Evolutionary conservation across 2,329 filamentous ascomycete species (phyloP).

Genomic region (Sphaerulina populicola): DNA sequence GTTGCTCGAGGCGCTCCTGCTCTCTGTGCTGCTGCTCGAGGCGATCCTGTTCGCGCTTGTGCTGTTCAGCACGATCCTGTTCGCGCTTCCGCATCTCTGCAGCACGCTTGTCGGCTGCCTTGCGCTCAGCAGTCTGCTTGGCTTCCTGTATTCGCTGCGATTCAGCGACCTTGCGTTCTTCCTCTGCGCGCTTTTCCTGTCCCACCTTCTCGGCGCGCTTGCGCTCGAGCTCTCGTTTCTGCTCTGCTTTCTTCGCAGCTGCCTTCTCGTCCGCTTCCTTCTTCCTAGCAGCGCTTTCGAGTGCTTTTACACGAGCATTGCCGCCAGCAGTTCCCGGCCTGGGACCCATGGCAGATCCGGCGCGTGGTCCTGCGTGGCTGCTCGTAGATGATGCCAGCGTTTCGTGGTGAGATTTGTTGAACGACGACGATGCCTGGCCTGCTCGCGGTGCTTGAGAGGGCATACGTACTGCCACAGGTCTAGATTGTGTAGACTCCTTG

Average conservation of each 20-base stretch:
- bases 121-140: conserved; percentile 33
- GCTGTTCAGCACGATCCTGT: conserved; percentile 36
- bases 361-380: conserved; percentile 58
- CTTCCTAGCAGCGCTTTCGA: conserved; percentile 69
- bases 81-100: conserved; percentile 31
- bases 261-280: conserved; percentile 79
- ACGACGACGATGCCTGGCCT: conserved; percentile 20
- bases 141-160: conserved; percentile 33
- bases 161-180: conserved; percentile 35
- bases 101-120: conserved; percentile 44
- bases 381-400: conserved; percentile 31
- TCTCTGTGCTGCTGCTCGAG: conserved; percentile 27
- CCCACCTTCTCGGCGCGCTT: conserved; percentile 65
- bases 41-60: conserved; percentile 35
- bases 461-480: conserved; percentile 62
- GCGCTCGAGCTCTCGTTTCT: conserved; percentile 71
- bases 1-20: conserved; percentile 23
- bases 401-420: conserved; percentile 22
- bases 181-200: conserved; percentile 40
- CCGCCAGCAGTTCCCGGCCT: conserved; percentile 39
- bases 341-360: conserved; percentile 51
- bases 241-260: conserved; percentile 67
- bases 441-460: conserved; percentile 40
- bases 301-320: conserved; percentile 40
- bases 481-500: conserved; percentile 51